Conservation (phyloP, 352 stramenopile genomes). For the Phytopythium helicoides region DNA sequence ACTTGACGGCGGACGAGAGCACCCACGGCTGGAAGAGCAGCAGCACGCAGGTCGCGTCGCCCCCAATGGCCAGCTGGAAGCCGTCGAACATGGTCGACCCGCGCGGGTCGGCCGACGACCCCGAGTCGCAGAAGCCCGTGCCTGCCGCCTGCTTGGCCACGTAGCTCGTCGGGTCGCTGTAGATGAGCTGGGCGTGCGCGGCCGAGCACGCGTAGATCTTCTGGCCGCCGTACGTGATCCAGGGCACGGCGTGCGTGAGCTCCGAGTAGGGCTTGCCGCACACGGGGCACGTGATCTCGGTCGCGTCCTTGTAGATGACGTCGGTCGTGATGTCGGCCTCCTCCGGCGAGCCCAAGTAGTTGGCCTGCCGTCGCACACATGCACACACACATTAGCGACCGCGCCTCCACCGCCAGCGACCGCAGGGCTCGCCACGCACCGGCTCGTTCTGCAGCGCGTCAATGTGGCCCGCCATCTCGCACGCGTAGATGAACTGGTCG, state of each 20-base stretch:
- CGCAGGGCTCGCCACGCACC: no score
- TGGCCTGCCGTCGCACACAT: no score
- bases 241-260: constrained; percentile 35
- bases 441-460: constrained; percentile 76
- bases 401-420: no score
- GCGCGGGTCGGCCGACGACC: constrained; percentile 41
- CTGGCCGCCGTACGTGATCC: constrained; percentile 49
- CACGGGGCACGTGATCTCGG: constrained; percentile 52
- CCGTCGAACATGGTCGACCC: constrained; percentile 85
- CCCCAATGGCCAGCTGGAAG: constrained; percentile 76
- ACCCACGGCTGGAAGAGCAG: constrained; percentile 84
- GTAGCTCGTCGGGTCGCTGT: constrained; percentile 75
- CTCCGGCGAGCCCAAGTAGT: constrained; percentile 6
- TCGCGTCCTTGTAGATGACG: constrained; percentile 58
- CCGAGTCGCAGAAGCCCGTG: constrained; percentile 60
- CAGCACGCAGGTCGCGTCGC: constrained; percentile 59
- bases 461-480: constrained; percentile 81
- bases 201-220: constrained; percentile 83
- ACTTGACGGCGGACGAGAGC: constrained; percentile 60
- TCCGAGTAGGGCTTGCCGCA: constrained; percentile 59
- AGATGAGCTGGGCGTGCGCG: constrained; percentile 45
- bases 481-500: constrained; percentile 76
- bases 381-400: no score
- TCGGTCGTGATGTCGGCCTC: constrained; percentile 50
- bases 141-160: constrained; percentile 36